Evolutionary conservation across 352 stramenopile genomes (phyloP), one percentile per base, ranked within the genome.

Genomic region (Phytophthora cryptogea): DNA sequence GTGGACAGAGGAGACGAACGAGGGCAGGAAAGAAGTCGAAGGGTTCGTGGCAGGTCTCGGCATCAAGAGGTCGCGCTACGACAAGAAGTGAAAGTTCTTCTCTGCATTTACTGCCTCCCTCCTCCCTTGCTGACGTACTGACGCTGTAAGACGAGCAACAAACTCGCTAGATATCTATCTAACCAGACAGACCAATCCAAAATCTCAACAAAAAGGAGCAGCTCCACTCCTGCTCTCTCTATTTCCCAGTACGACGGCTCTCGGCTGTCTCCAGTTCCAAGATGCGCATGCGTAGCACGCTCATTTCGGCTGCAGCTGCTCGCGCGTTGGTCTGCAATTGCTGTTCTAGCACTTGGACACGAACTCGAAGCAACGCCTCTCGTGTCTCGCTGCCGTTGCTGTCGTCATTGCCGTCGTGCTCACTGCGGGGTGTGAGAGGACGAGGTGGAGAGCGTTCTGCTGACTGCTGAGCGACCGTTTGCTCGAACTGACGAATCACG

Each of bases 11-110:
- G 66, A 77, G 8, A 72, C 67, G 39, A 66, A 80, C 51, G 82
- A 93, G 57, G 85, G 84, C 23, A 71, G 79, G 16, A 92, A 91
- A 68, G 87, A 94, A 80, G 77, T 79, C 82, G 82, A 92, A 53
- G 87, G 87, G 14, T 95, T 92, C 33, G 78, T 95, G 36, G 86
- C 87, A 53, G 87, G 87, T 23, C 57, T 94, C 20, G 83, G 84
- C 32, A 62, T 93, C 62, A 95, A 95, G 61, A 73, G 56, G 1
- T 62, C 78, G 5, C 76, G 83, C 52, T 93, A 92, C 66, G 77
- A 89, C 33, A 74, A 86, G 36, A 62, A 72, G 36, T 63, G 65
- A 41, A 23, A 23, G 20, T 23, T 32, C 33, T 20, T 45, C 5
- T 32, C 30, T 37, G 3, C 26, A 20, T 41, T 9, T 51, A 28